These are phyloP conservation scores for Colletotrichum caudatum DNA, from an alignment of 2,329 filamentous ascomycete species.

Conservation along the genomic window DNA sequence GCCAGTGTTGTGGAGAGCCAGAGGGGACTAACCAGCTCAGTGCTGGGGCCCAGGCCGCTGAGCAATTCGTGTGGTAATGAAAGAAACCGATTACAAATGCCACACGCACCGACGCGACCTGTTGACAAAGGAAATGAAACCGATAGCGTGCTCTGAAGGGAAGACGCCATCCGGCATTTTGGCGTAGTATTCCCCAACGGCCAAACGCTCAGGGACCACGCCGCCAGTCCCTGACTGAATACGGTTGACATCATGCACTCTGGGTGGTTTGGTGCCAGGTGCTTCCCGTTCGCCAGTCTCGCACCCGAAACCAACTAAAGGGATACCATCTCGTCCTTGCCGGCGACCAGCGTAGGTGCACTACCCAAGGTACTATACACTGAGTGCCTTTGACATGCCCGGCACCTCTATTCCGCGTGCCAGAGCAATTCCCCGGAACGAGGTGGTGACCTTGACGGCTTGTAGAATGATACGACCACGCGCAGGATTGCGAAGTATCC, in stretches of 20 bases:
- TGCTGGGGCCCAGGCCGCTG: conserved; percentile 23
- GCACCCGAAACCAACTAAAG: neutral
- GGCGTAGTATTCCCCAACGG: conserved; percentile 2
- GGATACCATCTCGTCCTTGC: neutral
- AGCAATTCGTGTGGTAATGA: conserved; percentile 40
- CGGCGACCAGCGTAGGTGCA: neutral
- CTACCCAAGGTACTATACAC: too few species aligned
- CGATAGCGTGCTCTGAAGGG: conserved; percentile 6
- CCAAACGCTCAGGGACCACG: conserved; percentile 21
- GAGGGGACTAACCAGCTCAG: too few species aligned
- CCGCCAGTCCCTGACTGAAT: neutral
- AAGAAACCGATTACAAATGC: conserved; percentile 30
- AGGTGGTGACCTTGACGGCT: neutral
- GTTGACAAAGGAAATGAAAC: neutral
- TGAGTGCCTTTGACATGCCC: neutral
- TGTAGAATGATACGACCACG: neutral
- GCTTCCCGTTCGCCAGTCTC: neutral
- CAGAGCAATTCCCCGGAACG: too few species aligned
- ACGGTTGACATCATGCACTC: conserved; percentile 25
- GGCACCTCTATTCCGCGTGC: neutral
- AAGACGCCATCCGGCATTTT: conserved; percentile 4
- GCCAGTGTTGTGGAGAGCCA: neutral
- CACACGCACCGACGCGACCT: neutral
- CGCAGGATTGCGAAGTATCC: neutral
- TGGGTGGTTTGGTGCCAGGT: conserved; percentile 8